Evolutionary conservation across 768 basidiomycete species (phyloP).

Genomic region (Boletellus sp.): DNA sequence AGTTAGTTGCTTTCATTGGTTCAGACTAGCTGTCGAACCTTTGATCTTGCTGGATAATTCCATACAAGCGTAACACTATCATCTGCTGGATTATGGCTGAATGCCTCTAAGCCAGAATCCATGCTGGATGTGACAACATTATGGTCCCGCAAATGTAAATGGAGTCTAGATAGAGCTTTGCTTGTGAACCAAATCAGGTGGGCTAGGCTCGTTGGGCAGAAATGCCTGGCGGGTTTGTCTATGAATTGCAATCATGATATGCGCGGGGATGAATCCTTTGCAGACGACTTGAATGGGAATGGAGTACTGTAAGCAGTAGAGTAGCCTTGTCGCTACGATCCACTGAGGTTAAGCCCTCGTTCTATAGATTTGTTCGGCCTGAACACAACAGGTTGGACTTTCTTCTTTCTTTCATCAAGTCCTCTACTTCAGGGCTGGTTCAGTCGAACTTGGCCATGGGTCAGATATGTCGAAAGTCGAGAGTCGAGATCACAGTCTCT

Average conservation of each 20-base stretch:
- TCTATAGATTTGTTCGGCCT: conserved; percentile 64
- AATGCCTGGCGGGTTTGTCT: conserved; percentile 41
- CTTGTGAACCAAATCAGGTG: conserved; percentile 65
- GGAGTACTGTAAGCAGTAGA: conserved; percentile 75
- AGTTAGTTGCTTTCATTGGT: no score
- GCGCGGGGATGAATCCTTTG: conserved; percentile 72
- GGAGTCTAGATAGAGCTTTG: conserved; percentile 48
- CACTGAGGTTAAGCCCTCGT: conserved; percentile 72
- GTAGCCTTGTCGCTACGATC: conserved; percentile 78
- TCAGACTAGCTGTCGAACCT: no score
- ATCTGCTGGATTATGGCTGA: conserved; percentile 83
- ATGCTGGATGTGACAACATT: conserved; percentile 72
- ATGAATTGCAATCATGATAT: conserved; percentile 63
- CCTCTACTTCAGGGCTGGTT: conserved; percentile 3
- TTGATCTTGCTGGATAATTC: no score
- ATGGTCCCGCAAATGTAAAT: conserved; percentile 45
- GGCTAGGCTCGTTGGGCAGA: conserved; percentile 47
- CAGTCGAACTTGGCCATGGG: not conserved
- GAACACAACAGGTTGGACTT: conserved; percentile 16
- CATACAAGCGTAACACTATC: no score
- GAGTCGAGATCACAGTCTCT: no score
- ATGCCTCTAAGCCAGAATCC: conserved; percentile 82
- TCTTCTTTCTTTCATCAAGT: conserved; percentile 1
- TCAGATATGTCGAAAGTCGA: no score
- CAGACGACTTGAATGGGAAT: conserved; percentile 75